A percentile compares a stretch with the other conserved stretches of the same genome.
Evolutionary conservation across 495 filamentous ascomycete species (phyloP).

Genomic region (Staphylotrichum tortipilum): DNA sequence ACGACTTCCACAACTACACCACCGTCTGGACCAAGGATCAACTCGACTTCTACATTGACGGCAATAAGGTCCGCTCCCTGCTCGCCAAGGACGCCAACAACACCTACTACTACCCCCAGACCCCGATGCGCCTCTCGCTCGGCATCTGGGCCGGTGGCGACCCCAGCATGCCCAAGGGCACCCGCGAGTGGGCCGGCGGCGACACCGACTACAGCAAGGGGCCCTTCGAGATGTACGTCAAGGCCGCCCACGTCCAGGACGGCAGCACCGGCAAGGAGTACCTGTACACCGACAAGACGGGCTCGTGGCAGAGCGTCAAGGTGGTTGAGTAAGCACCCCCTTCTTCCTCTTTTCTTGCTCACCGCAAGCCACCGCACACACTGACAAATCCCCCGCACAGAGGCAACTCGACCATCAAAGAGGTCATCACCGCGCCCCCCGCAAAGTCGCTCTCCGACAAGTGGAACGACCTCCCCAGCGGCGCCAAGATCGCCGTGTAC

Average conservation of each 20-base stretch:
- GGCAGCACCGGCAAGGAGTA: conserved; percentile 62
- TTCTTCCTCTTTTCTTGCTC: conserved; percentile 6
- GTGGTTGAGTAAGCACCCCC: conserved; percentile 52
- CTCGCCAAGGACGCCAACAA: conserved; percentile 54
- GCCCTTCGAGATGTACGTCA: conserved; percentile 71
- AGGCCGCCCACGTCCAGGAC: conserved; percentile 58
- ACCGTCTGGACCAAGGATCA: conserved; percentile 67
- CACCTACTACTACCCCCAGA: conserved; percentile 67
- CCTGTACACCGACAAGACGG: conserved; percentile 54
- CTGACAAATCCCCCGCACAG: conserved; percentile 30
- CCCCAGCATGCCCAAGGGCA: conserved; percentile 44
- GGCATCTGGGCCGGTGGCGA: conserved; percentile 88
- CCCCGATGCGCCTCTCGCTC: conserved; percentile 74
- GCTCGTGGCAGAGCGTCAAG: conserved; percentile 65
- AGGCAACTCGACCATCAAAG: conserved; percentile 53
- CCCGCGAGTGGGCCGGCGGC: conserved; percentile 71
- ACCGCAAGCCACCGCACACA: neutral
- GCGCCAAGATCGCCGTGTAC: conserved; percentile 54
- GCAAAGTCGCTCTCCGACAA: conserved; percentile 45
- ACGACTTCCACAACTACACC: conserved; percentile 72
- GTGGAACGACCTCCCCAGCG: conserved; percentile 46
- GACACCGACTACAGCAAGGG: conserved; percentile 57
- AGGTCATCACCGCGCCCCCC: conserved; percentile 33
- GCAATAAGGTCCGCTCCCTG: conserved; percentile 56
- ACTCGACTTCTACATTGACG: conserved; percentile 70